Evolutionary conservation across 345 rosid species (phyloP).

Genomic region (Eucalyptus pauciflora): DNA sequence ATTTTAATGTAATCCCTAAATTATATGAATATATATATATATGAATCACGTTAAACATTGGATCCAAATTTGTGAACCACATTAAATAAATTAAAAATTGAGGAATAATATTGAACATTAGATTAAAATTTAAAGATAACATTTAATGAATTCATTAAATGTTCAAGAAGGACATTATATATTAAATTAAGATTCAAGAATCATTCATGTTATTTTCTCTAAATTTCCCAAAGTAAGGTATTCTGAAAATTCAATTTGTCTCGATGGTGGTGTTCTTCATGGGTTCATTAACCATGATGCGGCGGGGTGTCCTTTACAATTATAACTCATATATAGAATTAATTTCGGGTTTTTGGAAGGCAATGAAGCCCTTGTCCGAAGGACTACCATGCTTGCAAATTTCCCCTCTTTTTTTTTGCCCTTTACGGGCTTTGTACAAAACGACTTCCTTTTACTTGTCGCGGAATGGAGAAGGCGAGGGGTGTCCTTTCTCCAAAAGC

Average conservation of each 20-base stretch:
- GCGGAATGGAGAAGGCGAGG: background rate
- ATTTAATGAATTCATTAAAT: background rate
- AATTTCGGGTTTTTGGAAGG: background rate
- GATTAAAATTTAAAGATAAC: background rate
- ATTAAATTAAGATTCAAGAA: rapidly evolving
- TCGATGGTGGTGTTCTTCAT: background rate
- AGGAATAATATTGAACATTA: background rate
- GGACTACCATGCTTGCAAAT: background rate
- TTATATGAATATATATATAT: background rate
- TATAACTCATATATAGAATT: background rate
- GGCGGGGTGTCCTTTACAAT: background rate
- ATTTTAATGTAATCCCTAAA: rapidly evolving
- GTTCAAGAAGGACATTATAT: rapidly evolving
- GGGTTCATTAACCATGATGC: background rate
- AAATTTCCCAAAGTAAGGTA: background rate
- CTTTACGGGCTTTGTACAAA: background rate
- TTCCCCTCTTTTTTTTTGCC: background rate
- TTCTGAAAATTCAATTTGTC: background rate
- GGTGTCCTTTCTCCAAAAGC: background rate
- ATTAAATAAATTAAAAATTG: background rate
- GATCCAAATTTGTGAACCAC: rapidly evolving
- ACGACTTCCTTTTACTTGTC: background rate
- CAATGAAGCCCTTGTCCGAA: background rate
- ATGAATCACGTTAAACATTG: rapidly evolving
- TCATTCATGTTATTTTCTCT: background rate